phyloP scores from a whole-genome alignment of 352 stramenopile species.

The Globisporangium okanoganense region DNA sequence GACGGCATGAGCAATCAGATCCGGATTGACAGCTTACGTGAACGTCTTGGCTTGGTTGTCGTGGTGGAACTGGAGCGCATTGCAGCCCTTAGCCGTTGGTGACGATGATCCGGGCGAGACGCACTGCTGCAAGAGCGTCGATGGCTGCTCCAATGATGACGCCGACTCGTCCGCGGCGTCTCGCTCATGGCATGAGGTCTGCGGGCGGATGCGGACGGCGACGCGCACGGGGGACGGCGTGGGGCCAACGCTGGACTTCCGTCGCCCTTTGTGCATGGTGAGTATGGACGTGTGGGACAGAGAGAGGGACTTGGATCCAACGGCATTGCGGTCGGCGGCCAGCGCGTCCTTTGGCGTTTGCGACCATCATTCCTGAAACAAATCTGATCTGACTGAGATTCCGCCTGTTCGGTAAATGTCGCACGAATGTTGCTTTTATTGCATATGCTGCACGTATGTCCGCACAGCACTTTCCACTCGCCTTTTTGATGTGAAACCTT shows the following conservation, averaged over 20 bases:
- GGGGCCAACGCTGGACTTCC: slow-evolving; percentile 6
- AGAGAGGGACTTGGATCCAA: not conserved
- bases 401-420: not conserved
- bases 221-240: slow-evolving; percentile 44
- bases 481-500: not conserved
- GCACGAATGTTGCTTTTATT: slow-evolving; percentile 1
- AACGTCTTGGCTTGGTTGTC: slow-evolving; percentile 46
- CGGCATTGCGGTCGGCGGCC: too few relatives aligned
- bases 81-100: not conserved
- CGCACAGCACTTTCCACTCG: too few relatives aligned
- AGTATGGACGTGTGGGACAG: slow-evolving; percentile 10
- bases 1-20: too few relatives aligned
- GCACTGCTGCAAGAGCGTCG: slow-evolving; percentile 12
- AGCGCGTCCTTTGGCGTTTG: not conserved
- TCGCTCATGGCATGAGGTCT: not conserved
- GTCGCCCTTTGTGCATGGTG: slow-evolving; percentile 7
- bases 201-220: slow-evolving; percentile 58
- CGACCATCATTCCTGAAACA: not conserved
- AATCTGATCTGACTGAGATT: not conserved
- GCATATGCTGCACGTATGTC: too few relatives aligned
- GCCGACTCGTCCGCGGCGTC: not conserved
- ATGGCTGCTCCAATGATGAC: not conserved
- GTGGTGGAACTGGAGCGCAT: slow-evolving; percentile 32
- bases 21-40: slow-evolving; percentile 20
- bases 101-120: slow-evolving; percentile 8